Evolutionary conservation across 2,329 filamentous ascomycete genomes (phyloP), one percentile per base, ranked within the genome.

Genomic region (Diaporthe ampelina): DNA sequence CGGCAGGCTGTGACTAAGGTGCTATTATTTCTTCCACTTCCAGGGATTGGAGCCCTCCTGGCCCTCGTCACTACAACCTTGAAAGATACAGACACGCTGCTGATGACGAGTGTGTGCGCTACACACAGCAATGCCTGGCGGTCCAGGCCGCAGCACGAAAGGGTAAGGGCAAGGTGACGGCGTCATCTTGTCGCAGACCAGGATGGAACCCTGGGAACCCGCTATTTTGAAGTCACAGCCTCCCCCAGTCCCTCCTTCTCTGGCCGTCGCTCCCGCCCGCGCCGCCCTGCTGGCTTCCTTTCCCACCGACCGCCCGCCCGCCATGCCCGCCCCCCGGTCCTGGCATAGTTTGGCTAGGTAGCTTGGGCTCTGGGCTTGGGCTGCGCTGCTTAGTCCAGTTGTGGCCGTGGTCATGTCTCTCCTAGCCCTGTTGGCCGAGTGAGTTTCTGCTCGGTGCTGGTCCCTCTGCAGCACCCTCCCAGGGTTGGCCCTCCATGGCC

Each of bases 211-310:
- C 19, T 37, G 21, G 61, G 61, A 52, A 37, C 61, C 61, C 61
- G 45, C 61, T 67, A 67, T 52, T 67, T 67, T 37, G 29, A 67
- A 50, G 61, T 67, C 61, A 67, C 61, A 67, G 61, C 61, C 61
- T 50, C 43, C 61, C 61, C 61, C 61, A 50, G 32, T 29, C 61
- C 26, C 32, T 32, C 32, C 29, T 63, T 40, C 59, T 65, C 61
- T 67, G 43, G 61, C 61, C 61, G 21, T 67, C 61, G 45, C 61
- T 52, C 61, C 61, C 61, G 61, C 61, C 43, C 61, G 61, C 61
- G 40, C 61, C 61, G 61, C 61, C 21, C 1, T 24, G 43, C 29
- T 65, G 61, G 61, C 43, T 65, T 35, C 40, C 29, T 35, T 45
- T 48, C 61, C 61, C 61, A 65, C 61, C 61, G 43, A 35, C 43